Evolutionary conservation across 805 yeast species (phyloP), one percentile per base, ranked within the genome.

Genomic region (Torulaspora quercuum): DNA sequence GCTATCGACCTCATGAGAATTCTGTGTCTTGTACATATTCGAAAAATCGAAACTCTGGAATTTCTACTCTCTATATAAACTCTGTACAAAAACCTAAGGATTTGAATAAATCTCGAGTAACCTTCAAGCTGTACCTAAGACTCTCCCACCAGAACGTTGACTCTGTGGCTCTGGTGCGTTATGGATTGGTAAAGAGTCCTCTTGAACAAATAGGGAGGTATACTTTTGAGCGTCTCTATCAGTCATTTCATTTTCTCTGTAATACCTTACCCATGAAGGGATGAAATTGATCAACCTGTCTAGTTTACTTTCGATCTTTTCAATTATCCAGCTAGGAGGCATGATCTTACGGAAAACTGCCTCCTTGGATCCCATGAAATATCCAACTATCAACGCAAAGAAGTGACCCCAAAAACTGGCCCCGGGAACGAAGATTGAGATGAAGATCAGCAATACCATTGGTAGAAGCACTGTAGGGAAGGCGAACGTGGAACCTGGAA

Each of bases 321-420:
- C 72, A 7, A 85, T 72, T 3, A 76, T 53, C 46, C 75, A 68
- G 28, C 81, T 72, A 6, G 88, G 85, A 9, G 92, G 94, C 28
- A 70, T 69, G 41, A 86, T 60, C 32, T 69, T 62, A 22, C 69
- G 68, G 38, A 86, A 64, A 46, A 73, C 69, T 9, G 80, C 86
- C 33, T 54, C 57, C 33, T 47, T 48, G 45, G 63, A 61, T 3
- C 72, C 79, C 50, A 81, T 66, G 5, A 75, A 69, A 56, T 72
- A 82, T 7, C 96, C 96, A 8, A 80, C 68, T 3, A 70, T 42
- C 26, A 83, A 62, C 4, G 84, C 90, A 25, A 82, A 70, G 38
- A 76, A 64, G 57, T 86, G 95, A 20, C 94, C 92, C 48, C 81
- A 64, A 47, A 84, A 77, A 39, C 87, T 78, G 3, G 86, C 73